These are phyloP conservation scores for Tetracladium setigerum DNA, from an alignment of 495 filamentous ascomycete genomes.

Conservation along the genomic window DNA sequence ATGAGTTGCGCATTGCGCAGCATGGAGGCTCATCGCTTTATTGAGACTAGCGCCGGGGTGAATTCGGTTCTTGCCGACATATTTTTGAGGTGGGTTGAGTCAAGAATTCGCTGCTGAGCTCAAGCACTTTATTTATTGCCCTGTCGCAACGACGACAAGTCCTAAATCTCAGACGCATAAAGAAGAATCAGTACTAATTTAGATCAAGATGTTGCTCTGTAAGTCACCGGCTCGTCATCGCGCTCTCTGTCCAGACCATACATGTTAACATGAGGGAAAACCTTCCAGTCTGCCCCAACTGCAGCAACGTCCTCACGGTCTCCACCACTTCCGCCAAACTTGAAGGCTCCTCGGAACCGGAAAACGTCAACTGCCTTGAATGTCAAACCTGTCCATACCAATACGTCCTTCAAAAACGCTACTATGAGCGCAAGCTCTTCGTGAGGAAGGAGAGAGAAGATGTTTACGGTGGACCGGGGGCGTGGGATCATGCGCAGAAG, in stretches of 20 bases:
- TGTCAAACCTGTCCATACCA: slow-evolving; percentile 93
- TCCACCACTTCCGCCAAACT: slow-evolving; percentile 17
- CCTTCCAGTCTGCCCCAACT: slow-evolving; percentile 77
- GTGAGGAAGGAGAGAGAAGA: slow-evolving; percentile 82
- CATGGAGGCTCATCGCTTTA: not conserved
- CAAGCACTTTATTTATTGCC: too few species aligned
- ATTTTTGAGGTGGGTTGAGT: slow-evolving; percentile 2
- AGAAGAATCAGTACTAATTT: not conserved
- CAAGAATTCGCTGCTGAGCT: not conserved
- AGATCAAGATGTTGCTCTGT: slow-evolving; percentile 59
- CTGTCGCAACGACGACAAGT: not conserved
- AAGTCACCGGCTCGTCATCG: slow-evolving; percentile 20
- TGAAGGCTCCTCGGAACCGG: slow-evolving; percentile 40
- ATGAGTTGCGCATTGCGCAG: too few species aligned
- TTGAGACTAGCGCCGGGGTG: slow-evolving; percentile 1
- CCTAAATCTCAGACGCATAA: not conserved
- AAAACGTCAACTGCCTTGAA: slow-evolving; percentile 60
- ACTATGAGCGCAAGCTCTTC: slow-evolving; percentile 68
- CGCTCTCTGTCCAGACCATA: not conserved
- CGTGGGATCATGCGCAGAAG: slow-evolving; percentile 87
- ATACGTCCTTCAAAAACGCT: slow-evolving; percentile 61
- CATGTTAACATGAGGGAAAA: slow-evolving; percentile 3
- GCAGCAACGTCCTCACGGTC: slow-evolving; percentile 78
- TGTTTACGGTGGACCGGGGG: slow-evolving; percentile 78
- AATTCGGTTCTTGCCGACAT: slow-evolving; percentile 7